phyloP scores from a whole-genome alignment of 2,329 filamentous ascomycete species.

The Aspergillus arachidicola region DNA sequence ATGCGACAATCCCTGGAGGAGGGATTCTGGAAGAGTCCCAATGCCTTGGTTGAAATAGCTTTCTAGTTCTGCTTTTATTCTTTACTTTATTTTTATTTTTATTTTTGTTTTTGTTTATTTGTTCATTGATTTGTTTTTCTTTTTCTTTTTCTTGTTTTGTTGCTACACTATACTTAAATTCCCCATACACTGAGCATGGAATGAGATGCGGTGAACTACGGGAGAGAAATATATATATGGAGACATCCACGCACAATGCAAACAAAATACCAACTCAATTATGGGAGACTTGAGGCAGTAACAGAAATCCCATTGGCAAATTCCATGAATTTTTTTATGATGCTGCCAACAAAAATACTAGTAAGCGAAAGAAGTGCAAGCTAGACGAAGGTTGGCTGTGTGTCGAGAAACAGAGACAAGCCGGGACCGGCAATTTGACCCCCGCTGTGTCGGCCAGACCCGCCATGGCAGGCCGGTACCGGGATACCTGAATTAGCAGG shows the following conservation, averaged over 20 bases:
- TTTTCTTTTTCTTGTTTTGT: too few relatives aligned
- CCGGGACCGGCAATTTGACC: not conserved
- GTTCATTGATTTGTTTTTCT: too few relatives aligned
- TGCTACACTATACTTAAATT: too few relatives aligned
- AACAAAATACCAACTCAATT: not conserved
- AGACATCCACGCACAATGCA: too few relatives aligned
- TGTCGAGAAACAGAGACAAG: not conserved
- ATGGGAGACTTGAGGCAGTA: not conserved
- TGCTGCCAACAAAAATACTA: not conserved
- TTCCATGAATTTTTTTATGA: not conserved
- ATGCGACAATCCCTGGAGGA: not conserved
- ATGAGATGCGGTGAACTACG: too few relatives aligned
- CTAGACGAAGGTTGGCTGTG: not conserved
- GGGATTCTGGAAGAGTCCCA: too few relatives aligned
- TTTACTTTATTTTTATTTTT: not conserved
- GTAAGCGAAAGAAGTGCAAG: not conserved
- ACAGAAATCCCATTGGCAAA: not conserved
- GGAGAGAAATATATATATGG: too few relatives aligned
- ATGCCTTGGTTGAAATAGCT: not conserved
- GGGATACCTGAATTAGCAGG: not conserved
- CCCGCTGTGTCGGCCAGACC: not conserved
- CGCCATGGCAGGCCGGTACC: not conserved
- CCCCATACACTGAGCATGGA: too few relatives aligned
- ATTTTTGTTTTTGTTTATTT: too few relatives aligned
- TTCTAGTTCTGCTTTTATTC: not conserved